These are phyloP conservation scores for Myxozyma monticola DNA, from an alignment of 805 yeast genomes.

Conservation along the genomic window DNA sequence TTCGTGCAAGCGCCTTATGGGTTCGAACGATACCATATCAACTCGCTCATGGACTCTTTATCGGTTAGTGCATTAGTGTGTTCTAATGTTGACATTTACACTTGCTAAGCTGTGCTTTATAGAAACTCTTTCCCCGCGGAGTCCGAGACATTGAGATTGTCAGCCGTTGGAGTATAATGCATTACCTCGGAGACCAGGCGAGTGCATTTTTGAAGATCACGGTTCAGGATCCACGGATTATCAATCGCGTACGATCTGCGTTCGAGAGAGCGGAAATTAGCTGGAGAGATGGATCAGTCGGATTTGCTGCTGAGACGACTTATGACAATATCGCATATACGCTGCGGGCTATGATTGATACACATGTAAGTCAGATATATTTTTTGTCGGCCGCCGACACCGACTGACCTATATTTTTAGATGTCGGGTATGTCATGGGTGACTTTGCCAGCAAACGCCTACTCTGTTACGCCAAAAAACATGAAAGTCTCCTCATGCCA, in stretches of 20 bases:
- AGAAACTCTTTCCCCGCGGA: slow-evolving; percentile 47
- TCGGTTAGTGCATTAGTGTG: slow-evolving; percentile 34
- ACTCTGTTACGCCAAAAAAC: slow-evolving; percentile 47
- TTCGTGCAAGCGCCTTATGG: slow-evolving; percentile 89
- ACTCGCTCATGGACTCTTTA: slow-evolving; percentile 50
- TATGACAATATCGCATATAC: slow-evolving; percentile 89
- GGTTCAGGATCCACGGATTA: slow-evolving; percentile 62
- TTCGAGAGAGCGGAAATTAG: slow-evolving; percentile 81
- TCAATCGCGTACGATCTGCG: slow-evolving; percentile 68
- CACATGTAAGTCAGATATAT: slow-evolving; percentile 65
- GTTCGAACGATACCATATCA: slow-evolving; percentile 58
- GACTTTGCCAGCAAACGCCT: slow-evolving; percentile 76
- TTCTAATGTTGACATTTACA: not conserved
- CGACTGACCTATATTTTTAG: slow-evolving; percentile 38
- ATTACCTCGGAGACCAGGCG: slow-evolving; percentile 75
- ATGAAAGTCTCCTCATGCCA: slow-evolving; percentile 73
- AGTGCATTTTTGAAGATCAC: slow-evolving; percentile 77
- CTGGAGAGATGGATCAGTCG: slow-evolving; percentile 51
- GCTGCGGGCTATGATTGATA: slow-evolving; percentile 86
- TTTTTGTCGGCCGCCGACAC: not conserved
- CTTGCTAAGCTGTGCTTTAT: not conserved
- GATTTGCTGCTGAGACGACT: slow-evolving; percentile 39
- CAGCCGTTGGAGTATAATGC: slow-evolving; percentile 89
- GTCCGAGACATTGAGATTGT: slow-evolving; percentile 64
- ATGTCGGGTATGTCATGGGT: slow-evolving; percentile 88